These are phyloP conservation scores for Leccinum truebloodii DNA, from an alignment of 768 basidiomycete species.

Conservation along the genomic window DNA sequence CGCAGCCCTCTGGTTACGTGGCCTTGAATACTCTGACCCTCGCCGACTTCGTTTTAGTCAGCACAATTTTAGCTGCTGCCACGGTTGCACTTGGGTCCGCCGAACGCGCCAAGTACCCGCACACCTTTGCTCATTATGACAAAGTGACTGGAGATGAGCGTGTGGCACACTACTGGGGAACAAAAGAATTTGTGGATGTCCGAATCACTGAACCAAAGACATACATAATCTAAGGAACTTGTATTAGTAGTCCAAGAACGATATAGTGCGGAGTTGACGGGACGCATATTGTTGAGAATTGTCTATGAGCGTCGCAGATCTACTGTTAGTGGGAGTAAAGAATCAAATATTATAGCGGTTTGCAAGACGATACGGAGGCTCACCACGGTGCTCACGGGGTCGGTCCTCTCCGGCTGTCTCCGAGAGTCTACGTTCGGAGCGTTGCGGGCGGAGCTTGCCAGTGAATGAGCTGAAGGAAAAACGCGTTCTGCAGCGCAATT, in stretches of 20 bases:
- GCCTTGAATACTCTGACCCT: slow-evolving; percentile 15
- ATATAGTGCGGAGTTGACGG: background rate
- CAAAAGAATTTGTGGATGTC: slow-evolving; percentile 9
- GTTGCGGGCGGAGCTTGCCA: too few relatives aligned
- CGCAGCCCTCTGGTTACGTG: slow-evolving; percentile 12
- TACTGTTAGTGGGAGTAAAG: too few relatives aligned
- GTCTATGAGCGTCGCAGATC: too few relatives aligned
- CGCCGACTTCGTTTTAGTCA: slow-evolving; percentile 23
- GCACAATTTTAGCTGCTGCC: slow-evolving; percentile 5
- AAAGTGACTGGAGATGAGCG: slow-evolving; percentile 20
- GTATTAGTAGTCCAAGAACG: background rate
- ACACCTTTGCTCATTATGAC: slow-evolving; percentile 20
- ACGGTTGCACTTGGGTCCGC: slow-evolving; percentile 11
- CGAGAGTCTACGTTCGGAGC: too few relatives aligned
- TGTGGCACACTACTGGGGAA: slow-evolving; percentile 16
- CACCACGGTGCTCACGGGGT: too few relatives aligned
- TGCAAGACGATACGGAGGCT: too few relatives aligned
- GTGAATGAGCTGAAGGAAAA: too few relatives aligned
- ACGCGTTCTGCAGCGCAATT: too few relatives aligned
- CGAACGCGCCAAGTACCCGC: slow-evolving; percentile 16
- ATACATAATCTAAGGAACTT: background rate
- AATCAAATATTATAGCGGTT: too few relatives aligned
- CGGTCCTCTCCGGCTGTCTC: too few relatives aligned
- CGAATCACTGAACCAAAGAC: slow-evolving; percentile 3
- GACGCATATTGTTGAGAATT: too few relatives aligned